Base-by-base conservation (phyloP, 768 basidiomycete species). In the Calvatia gigantea region DNA sequence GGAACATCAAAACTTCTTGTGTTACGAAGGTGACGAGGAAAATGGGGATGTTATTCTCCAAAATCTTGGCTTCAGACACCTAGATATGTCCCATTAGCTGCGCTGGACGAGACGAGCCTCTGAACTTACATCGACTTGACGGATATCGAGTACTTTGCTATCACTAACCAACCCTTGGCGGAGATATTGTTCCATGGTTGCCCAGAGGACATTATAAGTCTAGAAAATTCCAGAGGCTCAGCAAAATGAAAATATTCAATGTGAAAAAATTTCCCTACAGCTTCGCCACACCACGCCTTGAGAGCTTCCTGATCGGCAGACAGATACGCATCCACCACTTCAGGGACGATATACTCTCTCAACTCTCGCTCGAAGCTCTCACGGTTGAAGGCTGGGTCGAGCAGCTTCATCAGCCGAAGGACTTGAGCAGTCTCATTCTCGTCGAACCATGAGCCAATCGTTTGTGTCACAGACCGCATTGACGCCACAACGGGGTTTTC, bases 371-470 rank as follows among this genome's bases (percentile, higher is more conserved):
- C 88, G 65, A 97, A 98, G 31, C 75, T 72, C 66, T 98, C 97
- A 65, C 87, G 82, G 53, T 81, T 86, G 73, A 97, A 99, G 25
- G 71, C 68, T 4, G 97, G 93, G 69, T 99, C 97, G 65, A 98
- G 76, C n/a, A 75, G 68, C 68, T 86, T 90, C 84, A 98, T 91
- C 66, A 86, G 71, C 57, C 91, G 81, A 64, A 88, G 85, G 28
- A 98, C 96, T 69, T 91, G 90, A n/a, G 97, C 97, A 43, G 89
- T 94, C 75, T 99, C 97, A 66, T 91, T 99, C 75, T 99, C 97
- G 56, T 98, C 96, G 64, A 94, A 93, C 86, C 89, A 92, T 2
- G 87, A 84, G 2, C 91, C 93, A 48, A 99, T 78, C 0, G 88
- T 89, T 39, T 86, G 79, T 1, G 94, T 95, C 47, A 97, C 87